Conservation (phyloP, 2,329 filamentous ascomycete species). For the Fusarium nodosum region DNA sequence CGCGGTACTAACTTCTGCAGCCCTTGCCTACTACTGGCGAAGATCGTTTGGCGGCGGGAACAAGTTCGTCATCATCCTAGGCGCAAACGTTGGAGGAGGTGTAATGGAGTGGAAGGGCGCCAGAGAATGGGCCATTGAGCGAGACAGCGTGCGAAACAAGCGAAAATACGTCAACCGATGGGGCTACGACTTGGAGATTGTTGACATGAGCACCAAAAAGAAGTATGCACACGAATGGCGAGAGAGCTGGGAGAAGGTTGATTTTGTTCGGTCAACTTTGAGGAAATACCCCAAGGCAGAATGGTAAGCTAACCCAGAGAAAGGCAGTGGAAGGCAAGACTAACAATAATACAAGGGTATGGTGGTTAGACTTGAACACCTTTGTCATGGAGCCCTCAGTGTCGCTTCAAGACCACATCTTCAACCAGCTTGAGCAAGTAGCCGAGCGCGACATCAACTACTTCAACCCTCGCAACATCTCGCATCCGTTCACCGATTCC, state of each 20-base stretch:
- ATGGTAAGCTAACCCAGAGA: slow-evolving; percentile 73
- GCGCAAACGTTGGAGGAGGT: slow-evolving; percentile 93
- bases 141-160: slow-evolving; percentile 97
- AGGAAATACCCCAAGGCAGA: slow-evolving; percentile 95
- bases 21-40: slow-evolving; percentile 73
- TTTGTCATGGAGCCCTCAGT: slow-evolving; percentile 97
- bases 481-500: slow-evolving; percentile 79
- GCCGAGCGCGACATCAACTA: slow-evolving; percentile 96
- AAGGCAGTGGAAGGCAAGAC: slow-evolving; percentile 10
- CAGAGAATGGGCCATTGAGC: slow-evolving; percentile 96
- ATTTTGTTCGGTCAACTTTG: slow-evolving; percentile 89
- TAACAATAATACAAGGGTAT: slow-evolving; percentile 82
- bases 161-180: slow-evolving; percentile 86
- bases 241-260: slow-evolving; percentile 99
- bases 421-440: slow-evolving; percentile 79
- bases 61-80: slow-evolving; percentile 93
- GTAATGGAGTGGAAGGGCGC: slow-evolving; percentile 99
- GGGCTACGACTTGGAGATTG: slow-evolving; percentile 96
- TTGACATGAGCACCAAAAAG: slow-evolving; percentile 99
- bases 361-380: slow-evolving; percentile 98
- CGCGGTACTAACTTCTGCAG: slow-evolving; percentile 8
- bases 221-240: slow-evolving; percentile 99
- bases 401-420: slow-evolving; percentile 91
- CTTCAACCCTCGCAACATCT: slow-evolving; percentile 95
- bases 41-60: slow-evolving; percentile 83